A percentile compares a stretch with the other conserved stretches of the same genome.
These are phyloP conservation scores for Aspergillus eucalypticola DNA, from an alignment of 2,329 filamentous ascomycete genomes.

Conservation along the genomic window DNA sequence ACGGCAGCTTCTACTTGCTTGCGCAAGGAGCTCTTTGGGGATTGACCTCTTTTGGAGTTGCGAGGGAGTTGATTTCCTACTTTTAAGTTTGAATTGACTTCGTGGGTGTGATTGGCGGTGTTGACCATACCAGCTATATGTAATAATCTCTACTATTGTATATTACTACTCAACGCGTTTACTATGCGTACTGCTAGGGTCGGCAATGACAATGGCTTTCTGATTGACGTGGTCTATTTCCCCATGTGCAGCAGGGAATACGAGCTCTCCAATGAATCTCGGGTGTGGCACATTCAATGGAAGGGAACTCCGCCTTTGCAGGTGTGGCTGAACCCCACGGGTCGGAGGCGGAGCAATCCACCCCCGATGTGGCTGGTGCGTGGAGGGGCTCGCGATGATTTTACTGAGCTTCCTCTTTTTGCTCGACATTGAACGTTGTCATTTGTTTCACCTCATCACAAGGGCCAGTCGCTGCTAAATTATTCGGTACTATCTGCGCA, in stretches of 20 bases:
- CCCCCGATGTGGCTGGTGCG: slow-evolving; percentile 10
- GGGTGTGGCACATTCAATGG: not conserved
- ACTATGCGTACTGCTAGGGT: not conserved
- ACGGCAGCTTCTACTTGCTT: slow-evolving; percentile 42
- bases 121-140: not conserved
- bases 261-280: not conserved
- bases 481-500: not conserved
- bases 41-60: slow-evolving; percentile 41
- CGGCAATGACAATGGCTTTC: not conserved
- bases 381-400: slow-evolving; percentile 6
- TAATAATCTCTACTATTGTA: not conserved
- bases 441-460: not conserved
- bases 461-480: not conserved
- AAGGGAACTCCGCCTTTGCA: not conserved
- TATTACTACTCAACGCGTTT: not conserved
- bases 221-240: not conserved
- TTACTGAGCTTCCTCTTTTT: not conserved
- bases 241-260: not conserved
- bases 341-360: slow-evolving; percentile 12
- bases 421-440: not conserved
- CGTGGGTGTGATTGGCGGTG: not conserved
- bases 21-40: slow-evolving; percentile 44
- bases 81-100: slow-evolving; percentile 9
- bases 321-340: slow-evolving; percentile 17
- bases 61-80: slow-evolving; percentile 28